phyloP scores from a whole-genome alignment of 176 grass and related monocot species.

The Aegilops speltoides region DNA sequence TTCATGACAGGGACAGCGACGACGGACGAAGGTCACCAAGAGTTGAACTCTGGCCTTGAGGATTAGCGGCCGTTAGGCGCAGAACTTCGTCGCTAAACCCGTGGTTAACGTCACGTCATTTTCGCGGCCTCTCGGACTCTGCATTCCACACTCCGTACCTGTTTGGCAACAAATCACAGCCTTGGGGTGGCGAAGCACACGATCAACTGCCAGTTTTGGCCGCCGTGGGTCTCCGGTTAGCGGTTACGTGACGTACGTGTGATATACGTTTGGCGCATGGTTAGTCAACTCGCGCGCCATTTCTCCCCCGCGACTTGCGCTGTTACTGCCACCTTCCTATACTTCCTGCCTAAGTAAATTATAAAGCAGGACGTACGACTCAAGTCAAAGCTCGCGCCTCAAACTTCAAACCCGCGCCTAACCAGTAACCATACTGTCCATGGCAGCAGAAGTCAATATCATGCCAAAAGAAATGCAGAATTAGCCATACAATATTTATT shows the following conservation, averaged over 20 bases:
- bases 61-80: not conserved
- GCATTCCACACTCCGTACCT: not conserved
- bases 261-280: too few relatives aligned
- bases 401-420: slow-evolving; percentile 15
- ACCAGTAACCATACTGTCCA: not conserved
- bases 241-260: too few relatives aligned
- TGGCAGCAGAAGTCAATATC: too few relatives aligned
- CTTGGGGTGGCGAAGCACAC: too few relatives aligned
- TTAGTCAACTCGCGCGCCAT: too few relatives aligned
- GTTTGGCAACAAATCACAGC: not conserved
- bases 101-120: not conserved
- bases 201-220: too few relatives aligned
- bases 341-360: too few relatives aligned
- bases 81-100: not conserved
- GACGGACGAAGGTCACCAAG: too few relatives aligned
- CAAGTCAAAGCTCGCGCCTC: not conserved
- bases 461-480: too few relatives aligned
- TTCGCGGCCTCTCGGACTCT: not conserved
- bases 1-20: not conserved
- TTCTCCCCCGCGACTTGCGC: too few relatives aligned
- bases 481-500: not conserved
- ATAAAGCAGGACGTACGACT: too few relatives aligned
- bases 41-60: not conserved
- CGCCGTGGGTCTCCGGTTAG: not conserved
- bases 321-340: too few relatives aligned